phyloP scores from a whole-genome alignment of 441 rosid species.

The Pelargonium myrrhifolium region DNA sequence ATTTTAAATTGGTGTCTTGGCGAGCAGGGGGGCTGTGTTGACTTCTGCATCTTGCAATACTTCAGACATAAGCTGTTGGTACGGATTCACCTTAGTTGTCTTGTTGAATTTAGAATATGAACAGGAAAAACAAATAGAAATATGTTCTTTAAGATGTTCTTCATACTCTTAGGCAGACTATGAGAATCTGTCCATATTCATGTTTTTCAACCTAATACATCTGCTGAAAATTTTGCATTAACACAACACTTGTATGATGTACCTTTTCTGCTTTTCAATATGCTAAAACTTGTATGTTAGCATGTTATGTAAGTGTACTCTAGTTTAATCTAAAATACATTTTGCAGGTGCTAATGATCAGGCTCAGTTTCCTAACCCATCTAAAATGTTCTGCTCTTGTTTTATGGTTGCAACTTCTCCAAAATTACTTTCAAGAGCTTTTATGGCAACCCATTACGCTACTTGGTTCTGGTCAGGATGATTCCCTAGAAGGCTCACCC shows the following conservation, averaged over 20 bases:
- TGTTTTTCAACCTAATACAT: no score
- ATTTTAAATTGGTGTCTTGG: constrained; percentile 56
- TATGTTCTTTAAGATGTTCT: background rate
- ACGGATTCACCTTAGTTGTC: constrained; percentile 18
- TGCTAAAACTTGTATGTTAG: background rate
- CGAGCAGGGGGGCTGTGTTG: constrained; percentile 28
- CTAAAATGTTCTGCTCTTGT: constrained; percentile 30
- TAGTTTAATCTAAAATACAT: constrained; percentile 13
- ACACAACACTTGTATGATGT: background rate
- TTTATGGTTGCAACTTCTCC: constrained; percentile 75
- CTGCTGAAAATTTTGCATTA: no score
- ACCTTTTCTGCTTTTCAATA: background rate
- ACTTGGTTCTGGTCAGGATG: constrained; percentile 26
- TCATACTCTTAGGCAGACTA: no score
- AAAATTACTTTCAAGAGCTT: constrained; percentile 46
- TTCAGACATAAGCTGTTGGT: constrained; percentile 82
- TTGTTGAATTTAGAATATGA: constrained; percentile 3
- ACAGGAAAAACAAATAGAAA: background rate
- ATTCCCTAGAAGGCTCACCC: constrained; percentile 69
- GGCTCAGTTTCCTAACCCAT: constrained; percentile 49
- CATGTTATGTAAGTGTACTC: background rate
- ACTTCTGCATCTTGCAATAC: constrained; percentile 39
- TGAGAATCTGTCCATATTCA: no score
- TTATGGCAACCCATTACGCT: constrained; percentile 33
- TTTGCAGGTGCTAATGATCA: constrained; percentile 72